Evolutionary conservation across 2,329 filamentous ascomycete species (phyloP).

Genomic region (Colletotrichum agaves): DNA sequence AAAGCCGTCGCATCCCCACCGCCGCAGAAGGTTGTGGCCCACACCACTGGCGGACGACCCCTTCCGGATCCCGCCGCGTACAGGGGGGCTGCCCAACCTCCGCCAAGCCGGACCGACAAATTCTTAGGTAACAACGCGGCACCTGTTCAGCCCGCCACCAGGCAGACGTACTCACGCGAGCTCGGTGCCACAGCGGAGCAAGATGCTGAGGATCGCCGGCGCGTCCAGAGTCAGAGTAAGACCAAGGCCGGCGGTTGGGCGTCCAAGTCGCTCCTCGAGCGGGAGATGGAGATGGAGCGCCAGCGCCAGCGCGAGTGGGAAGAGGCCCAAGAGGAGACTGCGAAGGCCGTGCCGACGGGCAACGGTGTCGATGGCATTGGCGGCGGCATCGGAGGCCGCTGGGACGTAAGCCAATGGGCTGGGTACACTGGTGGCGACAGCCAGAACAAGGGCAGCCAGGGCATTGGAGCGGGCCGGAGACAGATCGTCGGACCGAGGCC

Average conservation of each 20-base stretch:
- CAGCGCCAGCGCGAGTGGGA: constrained; percentile 85
- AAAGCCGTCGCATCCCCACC: constrained; percentile 41
- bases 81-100: constrained; percentile 37
- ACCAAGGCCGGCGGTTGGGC: constrained; percentile 73
- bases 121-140: constrained; percentile 67
- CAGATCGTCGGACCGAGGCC: constrained; percentile 85
- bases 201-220: constrained; percentile 70
- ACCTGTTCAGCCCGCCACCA: constrained; percentile 51
- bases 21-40: constrained; percentile 48
- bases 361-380: constrained; percentile 71
- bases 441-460: constrained; percentile 73
- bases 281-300: constrained; percentile 83
- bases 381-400: constrained; percentile 73
- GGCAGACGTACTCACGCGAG: constrained; percentile 65
- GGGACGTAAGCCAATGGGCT: constrained; percentile 81
- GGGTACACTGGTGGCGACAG: constrained; percentile 81
- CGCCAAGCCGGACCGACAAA: constrained; percentile 63
- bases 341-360: constrained; percentile 61
- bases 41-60: constrained; percentile 59
- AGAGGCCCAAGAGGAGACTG: constrained; percentile 74
- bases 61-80: constrained; percentile 61
- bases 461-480: constrained; percentile 76
- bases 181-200: constrained; percentile 69
- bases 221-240: constrained; percentile 66
- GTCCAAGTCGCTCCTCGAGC: constrained; percentile 77